phyloP scores from a whole-genome alignment of 2,329 filamentous ascomycete species.

The Diaporthe sp. region DNA sequence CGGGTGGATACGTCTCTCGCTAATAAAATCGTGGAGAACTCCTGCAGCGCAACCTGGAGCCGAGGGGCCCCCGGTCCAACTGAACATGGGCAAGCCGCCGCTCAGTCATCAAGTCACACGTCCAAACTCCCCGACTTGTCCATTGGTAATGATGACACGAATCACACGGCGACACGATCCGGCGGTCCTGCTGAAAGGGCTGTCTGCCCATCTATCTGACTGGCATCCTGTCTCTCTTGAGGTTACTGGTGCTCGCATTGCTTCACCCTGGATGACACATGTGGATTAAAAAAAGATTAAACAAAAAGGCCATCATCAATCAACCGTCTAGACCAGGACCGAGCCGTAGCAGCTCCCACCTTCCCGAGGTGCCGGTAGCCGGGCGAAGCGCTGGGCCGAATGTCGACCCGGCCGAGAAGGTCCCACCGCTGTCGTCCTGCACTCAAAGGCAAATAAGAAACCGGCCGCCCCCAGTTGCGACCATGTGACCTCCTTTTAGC shows the following conservation, averaged over 20 bases:
- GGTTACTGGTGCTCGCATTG: neutral
- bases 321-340: neutral
- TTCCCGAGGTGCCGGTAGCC: constrained; percentile 14
- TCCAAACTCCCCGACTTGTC: constrained; percentile 9
- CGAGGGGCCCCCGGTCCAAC: constrained; percentile 18
- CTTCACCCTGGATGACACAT: neutral
- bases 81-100: constrained; percentile 16
- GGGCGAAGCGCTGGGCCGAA: constrained; percentile 29
- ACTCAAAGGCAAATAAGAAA: constrained; percentile 1
- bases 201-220: neutral
- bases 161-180: constrained; percentile 37
- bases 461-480: neutral
- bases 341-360: neutral
- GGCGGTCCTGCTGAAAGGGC: neutral
- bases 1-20: constrained; percentile 16
- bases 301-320: neutral
- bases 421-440: neutral
- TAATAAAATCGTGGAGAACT: constrained; percentile 34
- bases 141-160: constrained; percentile 28
- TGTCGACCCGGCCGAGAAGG: constrained; percentile 12
- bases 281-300: neutral
- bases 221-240: neutral
- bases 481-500: constrained; percentile 20
- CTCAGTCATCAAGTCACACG: constrained; percentile 17
- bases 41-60: constrained; percentile 36